Conservation (phyloP, 2,329 filamentous ascomycete genomes). For the Paecilomyces variotii region DNA sequence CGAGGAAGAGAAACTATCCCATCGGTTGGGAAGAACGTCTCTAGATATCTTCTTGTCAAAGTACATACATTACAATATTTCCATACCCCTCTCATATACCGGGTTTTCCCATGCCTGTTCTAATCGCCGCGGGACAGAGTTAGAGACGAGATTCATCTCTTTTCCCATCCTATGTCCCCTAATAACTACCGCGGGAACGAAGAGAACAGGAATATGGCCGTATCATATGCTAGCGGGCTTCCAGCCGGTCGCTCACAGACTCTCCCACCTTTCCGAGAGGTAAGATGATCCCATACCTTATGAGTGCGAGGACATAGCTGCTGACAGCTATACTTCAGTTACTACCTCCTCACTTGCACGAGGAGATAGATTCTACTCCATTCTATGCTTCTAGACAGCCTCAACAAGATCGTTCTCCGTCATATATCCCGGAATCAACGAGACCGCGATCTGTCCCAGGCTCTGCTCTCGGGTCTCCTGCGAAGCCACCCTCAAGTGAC, state of each 20-base stretch:
- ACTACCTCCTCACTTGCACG: slow-evolving; percentile 33
- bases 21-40: not conserved
- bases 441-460: slow-evolving; percentile 22
- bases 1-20: not conserved
- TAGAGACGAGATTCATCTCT: not conserved
- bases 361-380: slow-evolving; percentile 33
- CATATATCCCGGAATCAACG: slow-evolving; percentile 18
- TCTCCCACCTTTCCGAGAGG: slow-evolving; percentile 32
- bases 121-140: not conserved
- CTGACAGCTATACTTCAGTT: slow-evolving; percentile 18
- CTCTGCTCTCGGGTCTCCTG: slow-evolving; percentile 10
- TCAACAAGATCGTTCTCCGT: slow-evolving; percentile 22
- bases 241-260: slow-evolving; percentile 24
- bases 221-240: slow-evolving; percentile 29
- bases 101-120: not conserved
- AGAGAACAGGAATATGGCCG: slow-evolving; percentile 28
- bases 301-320: not conserved
- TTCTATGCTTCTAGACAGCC: slow-evolving; percentile 21
- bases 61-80: not conserved
- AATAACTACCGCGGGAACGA: slow-evolving; percentile 23
- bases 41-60: not conserved
- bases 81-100: not conserved
- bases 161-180: slow-evolving; percentile 26
- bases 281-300: slow-evolving; percentile 10
- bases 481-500: slow-evolving; percentile 15